Conservation (phyloP, 768 basidiomycete species). For the Collybia sp. region DNA sequence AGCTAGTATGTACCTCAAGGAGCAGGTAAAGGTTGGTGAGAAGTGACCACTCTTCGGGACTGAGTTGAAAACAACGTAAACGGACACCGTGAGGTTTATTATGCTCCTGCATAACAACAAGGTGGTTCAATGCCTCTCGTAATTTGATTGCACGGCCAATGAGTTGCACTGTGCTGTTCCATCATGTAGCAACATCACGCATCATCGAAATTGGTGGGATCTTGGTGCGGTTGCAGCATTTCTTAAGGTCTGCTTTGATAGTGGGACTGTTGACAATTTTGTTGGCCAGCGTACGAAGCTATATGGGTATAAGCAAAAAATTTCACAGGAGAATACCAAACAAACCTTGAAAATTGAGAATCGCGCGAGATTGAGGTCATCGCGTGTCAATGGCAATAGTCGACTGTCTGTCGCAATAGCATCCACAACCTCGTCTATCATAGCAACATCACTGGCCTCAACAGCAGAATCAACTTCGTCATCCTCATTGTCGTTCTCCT, state of each 20-base stretch:
- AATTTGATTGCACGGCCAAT: constrained; percentile 14
- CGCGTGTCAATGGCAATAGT: background rate
- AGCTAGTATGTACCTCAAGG: constrained; percentile 13
- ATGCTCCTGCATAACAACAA: constrained; percentile 11
- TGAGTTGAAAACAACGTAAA: constrained; percentile 10
- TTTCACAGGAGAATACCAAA: background rate
- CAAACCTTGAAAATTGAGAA: constrained; percentile 6
- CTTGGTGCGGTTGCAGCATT: constrained; percentile 1
- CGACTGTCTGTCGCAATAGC: background rate
- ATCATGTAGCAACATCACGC: constrained; percentile 14
- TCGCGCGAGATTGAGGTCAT: constrained; percentile 1
- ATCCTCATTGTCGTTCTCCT: constrained; percentile 4
- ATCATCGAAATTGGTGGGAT: constrained; percentile 11
- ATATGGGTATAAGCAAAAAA: constrained; percentile 8
- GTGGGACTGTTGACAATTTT: constrained; percentile 14
- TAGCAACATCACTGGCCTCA: constrained; percentile 1
- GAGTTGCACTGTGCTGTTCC: constrained; percentile 17
- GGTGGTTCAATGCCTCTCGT: constrained; percentile 6
- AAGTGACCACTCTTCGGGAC: constrained; percentile 15
- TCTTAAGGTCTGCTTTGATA: constrained; percentile 9
- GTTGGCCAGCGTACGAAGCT: constrained; percentile 12
- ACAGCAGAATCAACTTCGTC: constrained; percentile 6
- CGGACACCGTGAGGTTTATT: constrained; percentile 11
- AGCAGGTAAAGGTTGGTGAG: constrained; percentile 14
- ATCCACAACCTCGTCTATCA: constrained; percentile 1